Evolutionary conservation across 441 rosid genomes (phyloP), one percentile per base, ranked within the genome.

Genomic region (Croton setiger): DNA sequence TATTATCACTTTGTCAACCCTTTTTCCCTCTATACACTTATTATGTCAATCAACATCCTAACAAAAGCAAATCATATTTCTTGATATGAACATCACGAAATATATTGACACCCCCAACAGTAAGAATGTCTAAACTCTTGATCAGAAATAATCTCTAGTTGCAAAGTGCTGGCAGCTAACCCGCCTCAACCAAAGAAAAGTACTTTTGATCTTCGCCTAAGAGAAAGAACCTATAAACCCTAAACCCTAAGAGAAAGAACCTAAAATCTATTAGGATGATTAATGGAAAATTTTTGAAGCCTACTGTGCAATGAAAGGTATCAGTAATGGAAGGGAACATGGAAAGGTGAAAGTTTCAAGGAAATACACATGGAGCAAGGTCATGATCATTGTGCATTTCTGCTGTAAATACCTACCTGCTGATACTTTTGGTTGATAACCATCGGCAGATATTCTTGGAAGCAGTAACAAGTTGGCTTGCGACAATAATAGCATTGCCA

Each of bases 401-500:
- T 36, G 44, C 23, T 20, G 45, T 60, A 68, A 71, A 60, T 35
- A 68, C 83, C 73, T 63, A 94, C 99, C 99, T 86, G 92, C 96
- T 27, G 97, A 87, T 82, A 88, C 91, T 85, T 86, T 92, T 70
- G 93, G 90, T 66, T 83, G 96, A 79, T 85, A 68, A 60, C 88
- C 92, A 84, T 88, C 96, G 49, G 80, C 73, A 54, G 96, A 88
- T 70, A 90, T 85, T 80, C 93, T 85, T 44, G 98, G 98, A 80
- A 91, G 90, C 75, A 96, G 97, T 52, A 89, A 82, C 74, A 89
- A 81, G 81, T 91, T 96, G 84, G 97, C 96, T 76, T 89, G 96
- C 63, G 94, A 89, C 77, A 96, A 68, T 53, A 78, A 84, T 70
- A 91, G 82, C 88, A 87, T 89, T 23, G 99, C 98, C 98, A 93